Evolutionary conservation across 768 basidiomycete species (phyloP).

Genomic region (Artomyces pyxidatus): DNA sequence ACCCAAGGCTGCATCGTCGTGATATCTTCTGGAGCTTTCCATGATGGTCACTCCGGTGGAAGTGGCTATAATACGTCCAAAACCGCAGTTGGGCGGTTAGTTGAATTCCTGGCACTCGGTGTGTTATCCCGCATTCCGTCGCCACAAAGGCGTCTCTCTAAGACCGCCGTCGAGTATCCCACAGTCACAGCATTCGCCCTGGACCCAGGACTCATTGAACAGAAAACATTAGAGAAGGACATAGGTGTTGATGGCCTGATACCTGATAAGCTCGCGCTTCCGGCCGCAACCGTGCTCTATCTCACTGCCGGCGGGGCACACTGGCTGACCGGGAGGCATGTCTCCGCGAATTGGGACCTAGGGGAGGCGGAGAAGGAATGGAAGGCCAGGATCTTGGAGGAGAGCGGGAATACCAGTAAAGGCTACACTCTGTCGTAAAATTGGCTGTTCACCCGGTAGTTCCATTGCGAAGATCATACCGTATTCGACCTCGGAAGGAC

Average conservation of each 20-base stretch:
- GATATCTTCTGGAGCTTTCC: background rate
- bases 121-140: background rate
- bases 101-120: conserved; percentile 5
- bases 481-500: too few relatives aligned
- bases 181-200: background rate
- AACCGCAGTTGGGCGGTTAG: background rate
- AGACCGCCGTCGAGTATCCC: background rate
- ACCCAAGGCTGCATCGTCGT: background rate
- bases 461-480: too few relatives aligned
- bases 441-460: too few relatives aligned
- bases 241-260: background rate
- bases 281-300: conserved; percentile 11
- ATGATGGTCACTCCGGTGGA: background rate
- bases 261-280: background rate
- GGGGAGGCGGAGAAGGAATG: background rate
- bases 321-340: conserved; percentile 13
- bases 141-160: background rate
- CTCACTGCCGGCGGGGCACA: conserved; percentile 15
- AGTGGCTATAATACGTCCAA: conserved; percentile 1
- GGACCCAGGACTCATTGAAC: background rate
- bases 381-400: background rate
- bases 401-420: too few relatives aligned
- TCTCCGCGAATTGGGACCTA: background rate
- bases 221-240: background rate
- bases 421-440: too few relatives aligned